Conservation (phyloP, 148 eudicot genomes). For the Rheum nobile region DNA sequence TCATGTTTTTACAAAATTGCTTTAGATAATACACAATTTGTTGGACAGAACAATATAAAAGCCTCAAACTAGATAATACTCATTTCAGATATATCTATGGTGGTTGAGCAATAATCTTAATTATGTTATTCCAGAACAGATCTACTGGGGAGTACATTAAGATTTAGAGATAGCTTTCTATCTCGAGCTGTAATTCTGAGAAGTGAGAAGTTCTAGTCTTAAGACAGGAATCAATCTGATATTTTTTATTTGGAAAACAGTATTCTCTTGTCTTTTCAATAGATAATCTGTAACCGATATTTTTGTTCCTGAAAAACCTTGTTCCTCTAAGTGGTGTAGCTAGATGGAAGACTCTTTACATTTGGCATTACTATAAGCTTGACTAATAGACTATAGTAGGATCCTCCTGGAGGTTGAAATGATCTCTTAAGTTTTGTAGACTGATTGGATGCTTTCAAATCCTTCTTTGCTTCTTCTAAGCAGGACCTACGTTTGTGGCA, state of each 20-base stretch:
- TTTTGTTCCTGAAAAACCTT: not conserved
- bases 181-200: not conserved
- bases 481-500: conserved; percentile 41
- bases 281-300: not conserved
- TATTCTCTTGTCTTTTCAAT: no score
- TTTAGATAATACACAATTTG: not conserved
- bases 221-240: not conserved
- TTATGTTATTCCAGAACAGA: not conserved
- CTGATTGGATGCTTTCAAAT: not conserved
- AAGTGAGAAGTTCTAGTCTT: not conserved
- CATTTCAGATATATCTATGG: not conserved
- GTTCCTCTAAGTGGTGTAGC: not conserved
- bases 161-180: not conserved
- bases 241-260: no score
- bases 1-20: not conserved
- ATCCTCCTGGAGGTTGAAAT: not conserved
- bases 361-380: not conserved
- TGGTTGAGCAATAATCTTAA: not conserved
- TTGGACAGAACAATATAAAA: not conserved
- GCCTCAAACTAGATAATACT: not conserved
- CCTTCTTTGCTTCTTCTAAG: not conserved
- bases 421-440: not conserved
- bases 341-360: not conserved
- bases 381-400: not conserved
- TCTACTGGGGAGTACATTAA: not conserved